Evolutionary conservation across 2,329 filamentous ascomycete genomes (phyloP).

Genomic region (Westerdykella ornata): DNA sequence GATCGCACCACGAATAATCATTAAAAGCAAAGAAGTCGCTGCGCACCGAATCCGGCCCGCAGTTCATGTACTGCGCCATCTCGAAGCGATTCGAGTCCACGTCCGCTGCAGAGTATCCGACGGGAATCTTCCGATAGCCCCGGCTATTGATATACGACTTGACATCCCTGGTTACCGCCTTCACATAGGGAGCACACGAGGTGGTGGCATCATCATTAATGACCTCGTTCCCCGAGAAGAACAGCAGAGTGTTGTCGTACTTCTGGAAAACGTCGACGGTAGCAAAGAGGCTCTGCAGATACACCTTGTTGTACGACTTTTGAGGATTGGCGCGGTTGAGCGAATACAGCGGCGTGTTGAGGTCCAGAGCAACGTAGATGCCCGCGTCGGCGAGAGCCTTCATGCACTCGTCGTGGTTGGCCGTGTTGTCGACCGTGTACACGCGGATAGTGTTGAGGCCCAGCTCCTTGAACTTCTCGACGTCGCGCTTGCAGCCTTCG

Average conservation of each 20-base stretch:
- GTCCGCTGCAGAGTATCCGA: constrained; percentile 80
- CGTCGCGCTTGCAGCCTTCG: constrained; percentile 67
- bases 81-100: constrained; percentile 78
- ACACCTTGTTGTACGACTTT: constrained; percentile 76
- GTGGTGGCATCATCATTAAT: constrained; percentile 61
- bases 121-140: constrained; percentile 60
- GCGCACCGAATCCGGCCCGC: constrained; percentile 73
- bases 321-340: constrained; percentile 70
- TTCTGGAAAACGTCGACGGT: constrained; percentile 77
- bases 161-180: constrained; percentile 70
- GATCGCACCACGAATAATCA: constrained; percentile 80
- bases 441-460: constrained; percentile 89
- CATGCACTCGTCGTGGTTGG: constrained; percentile 82
- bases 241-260: constrained; percentile 81
- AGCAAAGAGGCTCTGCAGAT: constrained; percentile 79
- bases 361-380: constrained; percentile 87
- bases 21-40: constrained; percentile 88
- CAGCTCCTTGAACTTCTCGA: constrained; percentile 73
- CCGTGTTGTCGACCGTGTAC: constrained; percentile 84
- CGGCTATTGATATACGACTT: constrained; percentile 74
- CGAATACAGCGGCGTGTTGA: constrained; percentile 87
- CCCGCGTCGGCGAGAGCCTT: constrained; percentile 67
- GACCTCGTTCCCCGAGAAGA: constrained; percentile 75
- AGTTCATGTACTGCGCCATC: constrained; percentile 90
- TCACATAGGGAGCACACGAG: constrained; percentile 60